Conservation (phyloP, 495 filamentous ascomycete genomes). For the Penicillium paradoxum region DNA sequence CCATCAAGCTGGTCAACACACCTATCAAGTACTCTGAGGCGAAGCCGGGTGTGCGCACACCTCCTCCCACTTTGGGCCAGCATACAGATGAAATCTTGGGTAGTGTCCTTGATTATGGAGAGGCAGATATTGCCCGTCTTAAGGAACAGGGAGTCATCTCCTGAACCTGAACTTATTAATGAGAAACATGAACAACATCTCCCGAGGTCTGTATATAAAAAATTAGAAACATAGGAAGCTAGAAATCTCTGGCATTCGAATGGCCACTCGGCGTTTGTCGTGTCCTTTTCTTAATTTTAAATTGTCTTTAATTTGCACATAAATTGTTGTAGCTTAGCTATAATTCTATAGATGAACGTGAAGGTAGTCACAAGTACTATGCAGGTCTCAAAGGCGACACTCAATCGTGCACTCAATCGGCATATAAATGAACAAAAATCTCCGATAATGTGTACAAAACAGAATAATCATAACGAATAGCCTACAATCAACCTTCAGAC, state of each 20-base stretch:
- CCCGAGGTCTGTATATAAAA: background rate
- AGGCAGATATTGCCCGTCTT: constrained; percentile 56
- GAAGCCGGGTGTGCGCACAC: constrained; percentile 66
- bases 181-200: background rate
- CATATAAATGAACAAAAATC: no score
- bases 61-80: constrained; percentile 83
- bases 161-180: constrained; percentile 22
- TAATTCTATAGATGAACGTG: no score
- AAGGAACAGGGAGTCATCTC: constrained; percentile 65
- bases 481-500: background rate
- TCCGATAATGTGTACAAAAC: no score
- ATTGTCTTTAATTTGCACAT: no score
- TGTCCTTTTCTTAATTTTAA: background rate
- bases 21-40: constrained; percentile 91
- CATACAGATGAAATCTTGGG: constrained; percentile 84
- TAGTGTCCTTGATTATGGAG: constrained; percentile 59
- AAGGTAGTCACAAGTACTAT: no score
- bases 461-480: no score
- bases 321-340: no score
- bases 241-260: background rate
- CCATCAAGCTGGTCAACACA: constrained; percentile 87
- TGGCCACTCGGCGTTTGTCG: background rate
- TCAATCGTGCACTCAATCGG: no score
- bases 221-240: background rate
- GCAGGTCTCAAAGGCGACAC: no score